These are phyloP conservation scores for Colletotrichum melonis DNA, from an alignment of 2,329 filamentous ascomycete genomes.

Conservation along the genomic window DNA sequence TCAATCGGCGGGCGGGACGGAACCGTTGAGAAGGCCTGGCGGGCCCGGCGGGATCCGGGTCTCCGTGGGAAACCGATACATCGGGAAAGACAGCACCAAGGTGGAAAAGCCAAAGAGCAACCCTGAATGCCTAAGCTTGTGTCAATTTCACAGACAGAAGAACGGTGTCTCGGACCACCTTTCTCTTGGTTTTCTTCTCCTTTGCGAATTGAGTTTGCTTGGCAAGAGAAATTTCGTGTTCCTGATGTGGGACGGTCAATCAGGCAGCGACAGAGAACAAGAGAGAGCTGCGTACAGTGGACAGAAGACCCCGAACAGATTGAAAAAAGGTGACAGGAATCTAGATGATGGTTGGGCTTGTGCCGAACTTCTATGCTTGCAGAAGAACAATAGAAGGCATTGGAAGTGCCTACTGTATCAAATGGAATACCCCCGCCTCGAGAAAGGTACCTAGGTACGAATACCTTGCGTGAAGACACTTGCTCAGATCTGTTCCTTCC, in stretches of 20 bases:
- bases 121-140: background rate
- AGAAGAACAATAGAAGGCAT: background rate
- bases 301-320: background rate
- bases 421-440: background rate
- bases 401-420: background rate
- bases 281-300: background rate
- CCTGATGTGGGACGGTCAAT: background rate
- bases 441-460: background rate
- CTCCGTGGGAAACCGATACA: conserved; percentile 4
- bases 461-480: background rate
- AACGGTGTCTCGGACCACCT: conserved; percentile 2
- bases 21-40: background rate
- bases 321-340: background rate
- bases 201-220: conserved; percentile 18
- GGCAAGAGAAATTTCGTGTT: background rate
- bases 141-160: background rate
- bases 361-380: background rate
- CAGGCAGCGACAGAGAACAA: background rate
- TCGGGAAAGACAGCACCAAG: background rate
- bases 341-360: background rate
- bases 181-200: background rate
- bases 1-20: background rate
- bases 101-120: background rate
- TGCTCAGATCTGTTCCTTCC: background rate
- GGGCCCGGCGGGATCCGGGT: conserved; percentile 18